Base-by-base conservation (phyloP, 768 basidiomycete genomes). In the Mycena metata region DNA sequence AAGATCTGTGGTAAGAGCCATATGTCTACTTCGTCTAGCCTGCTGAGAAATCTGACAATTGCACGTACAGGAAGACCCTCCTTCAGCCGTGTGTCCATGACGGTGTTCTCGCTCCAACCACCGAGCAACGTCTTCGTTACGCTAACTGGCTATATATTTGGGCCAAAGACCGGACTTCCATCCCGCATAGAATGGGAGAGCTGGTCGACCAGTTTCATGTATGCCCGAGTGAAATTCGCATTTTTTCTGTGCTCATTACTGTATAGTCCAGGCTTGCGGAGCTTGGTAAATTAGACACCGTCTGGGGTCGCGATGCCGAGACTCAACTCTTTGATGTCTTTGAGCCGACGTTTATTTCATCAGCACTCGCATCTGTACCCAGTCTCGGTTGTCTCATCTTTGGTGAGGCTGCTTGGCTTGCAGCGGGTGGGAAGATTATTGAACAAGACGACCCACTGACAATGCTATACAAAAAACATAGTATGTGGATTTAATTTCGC, bases 71-170 rank as follows among this genome's bases (percentile, higher is more conserved):
- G 36, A 60, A 43, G 26, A 2, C 26, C 3, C 43, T 60, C 12
- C 43, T 60, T 19, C 24, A 36, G 19, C 58, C 43, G 2, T 60
- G 58, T 21, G 50, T 60, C 21, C 30, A 35, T 10, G 55, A 69
- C 36, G 56, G 67, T 2, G 52, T 70, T 35, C 41, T 73, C 17
- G 65, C 68, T 5, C 69, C 69, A 33, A 68, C 66, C 21, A 47
- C 0, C 49, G 23, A 56, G 10, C 64, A 76, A 33, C 52, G 68
- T 6, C 56, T 72, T 15, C 26, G 33, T 11, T 76, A 76, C 59
- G 59, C 35, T 15, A 33, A 66, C 26, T 75, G 74, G 75, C 70
- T 76, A 16, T 70, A 73, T 60, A 70, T 76, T 3, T 74, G 66
- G 70, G 76, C 50, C 7, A 74, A 75, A 56, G 54, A 62, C 8